Evolutionary conservation across 306 rosid genomes (phyloP).

Genomic region (Biancaea sappan): DNA sequence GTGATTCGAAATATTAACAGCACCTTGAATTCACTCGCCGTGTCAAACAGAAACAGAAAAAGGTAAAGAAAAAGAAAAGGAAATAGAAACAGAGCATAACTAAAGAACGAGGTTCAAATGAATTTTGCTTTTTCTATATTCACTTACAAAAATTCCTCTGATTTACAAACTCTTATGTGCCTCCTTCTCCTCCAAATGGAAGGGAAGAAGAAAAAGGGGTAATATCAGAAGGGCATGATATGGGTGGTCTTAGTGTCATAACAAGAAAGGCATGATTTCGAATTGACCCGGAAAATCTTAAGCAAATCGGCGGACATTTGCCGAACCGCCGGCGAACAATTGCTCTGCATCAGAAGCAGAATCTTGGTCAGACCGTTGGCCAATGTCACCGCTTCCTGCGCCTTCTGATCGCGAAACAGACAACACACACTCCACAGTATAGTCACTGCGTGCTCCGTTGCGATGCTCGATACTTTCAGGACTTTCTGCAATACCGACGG

Average conservation of each 20-base stretch:
- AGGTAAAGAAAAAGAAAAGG: neutral
- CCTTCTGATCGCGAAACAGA: conserved; percentile 56
- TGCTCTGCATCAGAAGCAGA: conserved; percentile 74
- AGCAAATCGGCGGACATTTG: conserved; percentile 85
- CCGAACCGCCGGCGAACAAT: conserved; percentile 67
- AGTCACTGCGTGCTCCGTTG: conserved; percentile 81
- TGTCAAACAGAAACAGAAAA: neutral
- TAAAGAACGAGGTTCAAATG: conserved; percentile 5
- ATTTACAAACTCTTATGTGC: conserved; percentile 47
- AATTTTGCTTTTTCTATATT: conserved; percentile 35
- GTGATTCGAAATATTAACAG: neutral
- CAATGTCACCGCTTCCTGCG: conserved; percentile 58
- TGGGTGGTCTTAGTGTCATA: conserved; percentile 85
- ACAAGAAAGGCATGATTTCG: conserved; percentile 55
- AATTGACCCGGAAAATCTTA: conserved; percentile 64
- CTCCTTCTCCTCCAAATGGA: neutral
- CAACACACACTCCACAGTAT: conserved; percentile 85
- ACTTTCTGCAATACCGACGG: conserved; percentile 62
- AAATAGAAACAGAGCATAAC: neutral
- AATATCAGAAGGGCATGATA: conserved; percentile 72
- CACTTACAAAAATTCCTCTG: conserved; percentile 60
- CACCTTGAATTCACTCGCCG: neutral
- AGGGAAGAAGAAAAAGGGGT: neutral
- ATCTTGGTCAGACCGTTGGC: conserved; percentile 78
- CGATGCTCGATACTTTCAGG: conserved; percentile 59